These are phyloP conservation scores for Colletotrichum gloeosporioides DNA, from an alignment of 2,329 filamentous ascomycete genomes.

Conservation along the genomic window DNA sequence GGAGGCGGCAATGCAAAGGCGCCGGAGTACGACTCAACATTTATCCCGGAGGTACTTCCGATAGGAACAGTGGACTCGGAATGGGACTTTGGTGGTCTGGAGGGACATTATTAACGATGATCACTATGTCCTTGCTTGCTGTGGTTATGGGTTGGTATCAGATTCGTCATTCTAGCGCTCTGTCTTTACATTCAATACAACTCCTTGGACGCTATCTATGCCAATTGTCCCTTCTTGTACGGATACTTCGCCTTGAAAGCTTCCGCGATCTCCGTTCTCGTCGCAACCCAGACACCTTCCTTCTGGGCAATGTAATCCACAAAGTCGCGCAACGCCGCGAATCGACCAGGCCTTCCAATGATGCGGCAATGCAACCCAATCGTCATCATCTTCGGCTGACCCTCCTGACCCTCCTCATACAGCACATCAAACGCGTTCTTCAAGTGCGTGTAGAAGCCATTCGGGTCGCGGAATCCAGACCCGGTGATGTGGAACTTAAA, in stretches of 20 bases:
- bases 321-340: slow-evolving; percentile 55
- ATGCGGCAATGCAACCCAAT: slow-evolving; percentile 59
- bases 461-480: slow-evolving; percentile 49
- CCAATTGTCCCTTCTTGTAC: slow-evolving; percentile 46
- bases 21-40: background rate
- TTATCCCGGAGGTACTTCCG: background rate
- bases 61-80: background rate
- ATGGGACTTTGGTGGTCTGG: slow-evolving; percentile 11
- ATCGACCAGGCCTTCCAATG: slow-evolving; percentile 56
- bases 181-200: background rate
- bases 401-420: slow-evolving; percentile 54
- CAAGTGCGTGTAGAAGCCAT: slow-evolving; percentile 50
- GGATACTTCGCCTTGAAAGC: slow-evolving; percentile 52
- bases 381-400: slow-evolving; percentile 62
- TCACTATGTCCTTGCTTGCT: background rate
- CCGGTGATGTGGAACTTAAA: slow-evolving; percentile 45
- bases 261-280: slow-evolving; percentile 56
- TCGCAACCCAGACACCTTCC: slow-evolving; percentile 59
- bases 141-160: background rate
- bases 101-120: background rate
- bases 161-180: background rate
- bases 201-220: background rate
- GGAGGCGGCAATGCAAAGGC: rapidly evolving
- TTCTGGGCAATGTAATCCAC: slow-evolving; percentile 58
- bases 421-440: slow-evolving; percentile 59